A percentile compares a stretch with the other conserved stretches of the same genome.
Evolutionary conservation across 768 basidiomycete genomes (phyloP).

Genomic region (Pholiota conissans): DNA sequence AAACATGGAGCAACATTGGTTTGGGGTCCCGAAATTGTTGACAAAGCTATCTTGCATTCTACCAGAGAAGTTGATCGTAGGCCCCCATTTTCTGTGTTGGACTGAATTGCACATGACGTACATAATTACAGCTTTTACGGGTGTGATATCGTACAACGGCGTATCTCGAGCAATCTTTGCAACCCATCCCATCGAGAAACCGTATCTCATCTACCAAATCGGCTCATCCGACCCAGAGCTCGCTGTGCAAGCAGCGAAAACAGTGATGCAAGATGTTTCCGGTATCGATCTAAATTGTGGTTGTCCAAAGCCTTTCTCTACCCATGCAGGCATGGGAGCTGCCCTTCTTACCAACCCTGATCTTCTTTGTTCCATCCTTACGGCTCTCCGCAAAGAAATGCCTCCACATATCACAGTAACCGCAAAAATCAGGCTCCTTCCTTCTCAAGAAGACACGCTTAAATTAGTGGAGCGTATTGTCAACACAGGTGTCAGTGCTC

Average conservation of each 20-base stretch:
- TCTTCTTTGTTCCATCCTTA: slow-evolving; percentile 85
- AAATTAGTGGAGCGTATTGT: slow-evolving; percentile 88
- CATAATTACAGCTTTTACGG: slow-evolving; percentile 64
- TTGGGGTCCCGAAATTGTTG: slow-evolving; percentile 96
- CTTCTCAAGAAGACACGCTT: slow-evolving; percentile 84
- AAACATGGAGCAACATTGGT: slow-evolving; percentile 94
- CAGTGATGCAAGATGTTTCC: slow-evolving; percentile 84
- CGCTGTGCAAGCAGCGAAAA: slow-evolving; percentile 89
- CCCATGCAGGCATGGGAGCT: slow-evolving; percentile 94
- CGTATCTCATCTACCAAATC: slow-evolving; percentile 93
- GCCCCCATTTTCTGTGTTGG: slow-evolving; percentile 26
- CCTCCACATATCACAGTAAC: slow-evolving; percentile 84
- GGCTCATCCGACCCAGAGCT: slow-evolving; percentile 88
- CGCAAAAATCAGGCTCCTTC: slow-evolving; percentile 89
- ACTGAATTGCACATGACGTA: background rate
- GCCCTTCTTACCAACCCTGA: slow-evolving; percentile 92
- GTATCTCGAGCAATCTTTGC: slow-evolving; percentile 85
- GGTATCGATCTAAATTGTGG: slow-evolving; percentile 98
- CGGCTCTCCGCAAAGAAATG: slow-evolving; percentile 69
- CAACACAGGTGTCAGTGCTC: slow-evolving; percentile 80
- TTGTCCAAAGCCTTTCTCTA: slow-evolving; percentile 95
- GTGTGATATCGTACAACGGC: slow-evolving; percentile 85
- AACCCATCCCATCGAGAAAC: slow-evolving; percentile 92
- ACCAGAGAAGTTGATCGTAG: slow-evolving; percentile 84
- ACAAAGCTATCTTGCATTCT: slow-evolving; percentile 90